Conservation (phyloP, 225 moss, liverwort and hornwort species). For the Polytrichum commune region DNA sequence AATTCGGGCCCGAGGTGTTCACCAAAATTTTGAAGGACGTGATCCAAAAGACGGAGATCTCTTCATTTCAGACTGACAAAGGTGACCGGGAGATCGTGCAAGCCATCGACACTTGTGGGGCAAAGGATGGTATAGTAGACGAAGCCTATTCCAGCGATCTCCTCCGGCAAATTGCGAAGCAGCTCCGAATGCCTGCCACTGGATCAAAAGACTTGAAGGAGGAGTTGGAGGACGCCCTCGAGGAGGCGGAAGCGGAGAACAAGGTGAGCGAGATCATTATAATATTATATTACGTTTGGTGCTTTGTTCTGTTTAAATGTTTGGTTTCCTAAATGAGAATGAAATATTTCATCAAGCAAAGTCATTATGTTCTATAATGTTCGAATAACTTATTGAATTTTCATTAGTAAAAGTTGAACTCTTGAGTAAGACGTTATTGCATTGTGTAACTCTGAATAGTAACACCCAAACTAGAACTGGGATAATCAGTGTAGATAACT, state of each 20-base stretch:
- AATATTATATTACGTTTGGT: no score
- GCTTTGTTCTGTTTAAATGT: no score
- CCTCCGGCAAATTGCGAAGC: slow-evolving; percentile 35
- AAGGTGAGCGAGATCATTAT: slow-evolving; percentile 5
- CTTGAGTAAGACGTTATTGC: no score
- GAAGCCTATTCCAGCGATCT: slow-evolving; percentile 33
- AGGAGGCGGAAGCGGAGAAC: slow-evolving; percentile 21
- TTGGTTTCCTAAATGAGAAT: no score
- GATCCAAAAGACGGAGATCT: slow-evolving; percentile 20
- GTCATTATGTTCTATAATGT: no score
- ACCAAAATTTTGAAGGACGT: slow-evolving; percentile 25
- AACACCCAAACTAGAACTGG: no score
- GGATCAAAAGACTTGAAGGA: slow-evolving; percentile 46
- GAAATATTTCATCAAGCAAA: no score
- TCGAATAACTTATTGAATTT: no score
- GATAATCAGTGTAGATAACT: no score
- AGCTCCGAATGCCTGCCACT: slow-evolving; percentile 32
- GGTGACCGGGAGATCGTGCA: slow-evolving; percentile 18
- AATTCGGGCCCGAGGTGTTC: slow-evolving; percentile 9
- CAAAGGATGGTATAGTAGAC: slow-evolving; percentile 19
- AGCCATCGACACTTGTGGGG: slow-evolving; percentile 22
- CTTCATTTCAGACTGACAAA: slow-evolving; percentile 34
- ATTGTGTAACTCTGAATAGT: no score
- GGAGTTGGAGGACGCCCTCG: slow-evolving; percentile 41
- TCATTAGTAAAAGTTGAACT: no score